These are phyloP conservation scores for Platanthera zijinensis DNA, from an alignment of 106 monocot species.

Conservation along the genomic window DNA sequence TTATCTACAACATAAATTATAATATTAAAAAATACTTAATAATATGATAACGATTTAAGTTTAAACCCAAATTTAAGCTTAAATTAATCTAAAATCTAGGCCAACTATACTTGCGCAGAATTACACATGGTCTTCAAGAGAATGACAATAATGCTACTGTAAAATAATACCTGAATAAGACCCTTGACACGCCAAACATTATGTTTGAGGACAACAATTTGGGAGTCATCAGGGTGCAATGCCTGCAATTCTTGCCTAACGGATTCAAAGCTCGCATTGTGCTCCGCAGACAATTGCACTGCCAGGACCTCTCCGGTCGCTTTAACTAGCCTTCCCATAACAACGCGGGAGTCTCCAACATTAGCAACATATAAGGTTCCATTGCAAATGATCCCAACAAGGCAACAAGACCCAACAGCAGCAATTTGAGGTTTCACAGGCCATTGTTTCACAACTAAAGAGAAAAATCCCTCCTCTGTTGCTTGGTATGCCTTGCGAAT, in stretches of 20 bases:
- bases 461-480: conserved; percentile 25
- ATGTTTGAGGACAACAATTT: conserved; percentile 27
- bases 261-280: conserved; percentile 24
- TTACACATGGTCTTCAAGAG: neutral
- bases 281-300: conserved; percentile 24
- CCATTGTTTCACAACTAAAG: conserved; percentile 25
- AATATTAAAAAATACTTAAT: too few relatives aligned
- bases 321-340: conserved; percentile 24
- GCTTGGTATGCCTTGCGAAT: conserved; percentile 26
- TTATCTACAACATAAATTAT: too few relatives aligned
- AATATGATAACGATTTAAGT: too few relatives aligned
- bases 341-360: conserved; percentile 25
- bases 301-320: conserved; percentile 26
- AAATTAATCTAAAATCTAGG: too few relatives aligned
- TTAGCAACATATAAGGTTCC: conserved; percentile 24
- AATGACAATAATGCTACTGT: neutral
- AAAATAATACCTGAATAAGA: conserved; percentile 23
- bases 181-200: conserved; percentile 33
- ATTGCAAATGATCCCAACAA: conserved; percentile 22
- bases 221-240: conserved; percentile 22
- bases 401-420: conserved; percentile 24
- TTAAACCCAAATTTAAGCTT: too few relatives aligned
- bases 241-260: conserved; percentile 18
- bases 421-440: conserved; percentile 30
- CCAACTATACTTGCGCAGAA: neutral